These are phyloP conservation scores for Voacanga thouarsii DNA, from an alignment of 257 asterid genomes.

Conservation along the genomic window DNA sequence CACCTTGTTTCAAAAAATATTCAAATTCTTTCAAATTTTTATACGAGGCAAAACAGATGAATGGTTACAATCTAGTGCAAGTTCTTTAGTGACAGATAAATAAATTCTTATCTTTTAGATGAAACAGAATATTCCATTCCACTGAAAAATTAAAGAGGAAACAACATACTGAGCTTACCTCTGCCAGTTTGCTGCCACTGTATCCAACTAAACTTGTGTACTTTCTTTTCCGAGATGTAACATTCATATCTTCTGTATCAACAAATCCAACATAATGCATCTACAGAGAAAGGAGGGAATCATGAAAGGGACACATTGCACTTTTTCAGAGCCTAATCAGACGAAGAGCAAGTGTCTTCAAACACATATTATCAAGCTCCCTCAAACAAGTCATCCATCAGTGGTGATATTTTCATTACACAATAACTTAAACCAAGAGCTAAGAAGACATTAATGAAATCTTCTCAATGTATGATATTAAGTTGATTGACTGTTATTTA, in stretches of 20 bases:
- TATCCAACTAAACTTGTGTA: conserved; percentile 79
- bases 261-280: conserved; percentile 90
- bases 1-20: neutral
- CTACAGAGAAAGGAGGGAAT: conserved; percentile 38
- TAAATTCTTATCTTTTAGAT: neutral
- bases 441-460: neutral
- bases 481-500: neutral
- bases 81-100: neutral
- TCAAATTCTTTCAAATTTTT: neutral
- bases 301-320: neutral
- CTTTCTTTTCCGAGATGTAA: conserved; percentile 79
- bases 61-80: neutral
- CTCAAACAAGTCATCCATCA: neutral
- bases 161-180: conserved; percentile 44
- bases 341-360: neutral
- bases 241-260: conserved; percentile 96
- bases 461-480: neutral
- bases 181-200: conserved; percentile 81
- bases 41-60: neutral
- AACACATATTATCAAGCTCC: neutral
- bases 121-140: neutral
- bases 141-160: conserved; percentile 8
- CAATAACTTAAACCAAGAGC: neutral
- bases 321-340: neutral
- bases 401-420: neutral